Evolutionary conservation across 1,284 basidiomycete species (phyloP), one percentile per base, ranked within the genome.

Genomic region (Wolfiporia cocos): DNA sequence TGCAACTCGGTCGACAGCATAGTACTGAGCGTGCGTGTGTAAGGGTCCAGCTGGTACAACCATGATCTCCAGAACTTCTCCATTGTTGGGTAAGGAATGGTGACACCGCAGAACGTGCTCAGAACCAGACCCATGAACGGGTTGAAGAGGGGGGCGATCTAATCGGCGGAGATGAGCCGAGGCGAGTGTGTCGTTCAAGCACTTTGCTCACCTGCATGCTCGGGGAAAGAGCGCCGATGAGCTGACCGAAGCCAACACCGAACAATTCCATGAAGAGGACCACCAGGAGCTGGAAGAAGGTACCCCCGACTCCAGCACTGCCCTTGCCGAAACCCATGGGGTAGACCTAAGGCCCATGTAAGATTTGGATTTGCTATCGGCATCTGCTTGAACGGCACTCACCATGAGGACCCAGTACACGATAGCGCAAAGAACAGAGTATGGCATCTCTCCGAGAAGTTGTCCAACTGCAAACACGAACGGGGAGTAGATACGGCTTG

Each of bases 381-480:
- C n/a, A n/a, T n/a, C n/a, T 5, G 19, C n/a, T 14, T 17, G 19
- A 44, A 45, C 21, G 34, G 21, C 41, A 55, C 62, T 37, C 42
- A 76, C 76, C 80, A 87, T 81, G 34, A 89, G 63, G 26, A 82
- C 69, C 85, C 84, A 92, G 67, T 90, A 93, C 0, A 81, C 70
- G 41, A 82, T 59, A 1, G 76, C 81, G 49, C 87, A 92, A 3
- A 86, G 50, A 11, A 87, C 61, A 34, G 78, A 86, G 65, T 88
- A 86, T 2, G 87, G 91, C 50, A 87, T 76, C 64, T 94, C 91
- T 42, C 89, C 86, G 17, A 89, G 59, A 31, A 93, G 70, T 57
- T 92, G 90, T 9, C 81, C 82, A 36, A 89, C 74, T 11, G 90
- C 87, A 58, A 94, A 94, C 35, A 91, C 85, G 46, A 78, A 79